Evolutionary conservation across 768 basidiomycete genomes (phyloP), one percentile per base, ranked within the genome.

Genomic region (Boletellus ananiceps): DNA sequence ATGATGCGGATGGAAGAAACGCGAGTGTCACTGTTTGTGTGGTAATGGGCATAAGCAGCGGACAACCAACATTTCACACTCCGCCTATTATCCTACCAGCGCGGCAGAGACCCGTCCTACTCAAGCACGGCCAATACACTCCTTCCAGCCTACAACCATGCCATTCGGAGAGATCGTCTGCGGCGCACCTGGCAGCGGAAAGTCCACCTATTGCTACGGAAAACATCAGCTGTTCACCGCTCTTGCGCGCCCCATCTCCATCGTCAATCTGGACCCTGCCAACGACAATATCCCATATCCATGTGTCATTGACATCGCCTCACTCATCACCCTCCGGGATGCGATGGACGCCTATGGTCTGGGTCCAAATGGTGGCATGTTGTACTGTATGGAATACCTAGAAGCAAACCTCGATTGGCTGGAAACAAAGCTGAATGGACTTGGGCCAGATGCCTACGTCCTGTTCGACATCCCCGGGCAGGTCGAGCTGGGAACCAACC

Each of bases 381-480:
- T 98, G 23, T 98, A 93, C 61, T 95, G 93, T 63, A 88, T 96
- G 80, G 94, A 97, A 63, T 96, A 97, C 61, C 79, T 99, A 9
- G 94, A 98, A 59, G 82, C 76, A n/a, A 98, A 98, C 67, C 82
- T 84, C 55, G 96, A 98, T 66, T 88, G 88, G 84, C 75, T 95
- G 9, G 81, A 89, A 67, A 80, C 77, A 46, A 72, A 79, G 33
- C 65, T 93, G 58, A 73, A 71, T 46, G 82, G 79, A 59, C 72
- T 87, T 18, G 86, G 82, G 15, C 71, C 74, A 23, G 88, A 90
- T 55, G 82, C 83, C 19, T 97, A 95, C 68, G 79, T 97, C 34
- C 74, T 99, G 32, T 96, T 99, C 66, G 96, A 99, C 66, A 79
- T 96, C 5, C 93, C 96, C 0, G 96, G 96, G 1, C 96, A 99